These are phyloP conservation scores for Aureobasidium namibiae DNA, from an alignment of 2,329 filamentous ascomycete genomes.

Conservation along the genomic window DNA sequence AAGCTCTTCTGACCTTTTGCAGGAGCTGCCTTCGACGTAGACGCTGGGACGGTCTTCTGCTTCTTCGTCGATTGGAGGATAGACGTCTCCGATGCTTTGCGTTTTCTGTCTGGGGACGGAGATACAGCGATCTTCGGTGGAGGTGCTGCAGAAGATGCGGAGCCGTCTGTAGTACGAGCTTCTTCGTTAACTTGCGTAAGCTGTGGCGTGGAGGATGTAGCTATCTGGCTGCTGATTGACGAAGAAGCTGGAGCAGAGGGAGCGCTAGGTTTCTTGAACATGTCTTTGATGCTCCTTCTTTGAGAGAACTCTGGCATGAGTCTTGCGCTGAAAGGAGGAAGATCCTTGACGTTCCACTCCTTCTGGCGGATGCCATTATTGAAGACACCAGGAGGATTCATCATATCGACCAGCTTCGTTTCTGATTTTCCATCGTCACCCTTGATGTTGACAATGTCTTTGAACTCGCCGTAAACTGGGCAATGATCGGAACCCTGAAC, in stretches of 20 bases:
- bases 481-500: constrained; percentile 82
- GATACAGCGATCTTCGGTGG: neutral
- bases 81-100: constrained; percentile 24
- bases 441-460: constrained; percentile 48
- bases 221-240: neutral
- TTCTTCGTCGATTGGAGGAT: constrained; percentile 38
- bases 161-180: too few species aligned
- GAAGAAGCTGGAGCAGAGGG: neutral
- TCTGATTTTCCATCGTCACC: constrained; percentile 33
- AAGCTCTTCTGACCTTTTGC: constrained; percentile 51
- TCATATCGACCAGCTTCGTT: constrained; percentile 57
- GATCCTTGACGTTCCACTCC: constrained; percentile 58
- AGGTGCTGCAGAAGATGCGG: neutral
- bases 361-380: constrained; percentile 54
- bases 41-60: constrained; percentile 33
- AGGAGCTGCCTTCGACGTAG: constrained; percentile 21
- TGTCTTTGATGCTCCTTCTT: constrained; percentile 79
- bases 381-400: constrained; percentile 72
- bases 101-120: constrained; percentile 22
- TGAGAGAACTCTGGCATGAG: constrained; percentile 82
- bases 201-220: neutral
- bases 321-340: constrained; percentile 69
- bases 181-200: neutral
- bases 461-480: constrained; percentile 73
- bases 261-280: constrained; percentile 59